Conservation (phyloP, 2,329 filamentous ascomycete genomes). For the Penicillium sp. region DNA sequence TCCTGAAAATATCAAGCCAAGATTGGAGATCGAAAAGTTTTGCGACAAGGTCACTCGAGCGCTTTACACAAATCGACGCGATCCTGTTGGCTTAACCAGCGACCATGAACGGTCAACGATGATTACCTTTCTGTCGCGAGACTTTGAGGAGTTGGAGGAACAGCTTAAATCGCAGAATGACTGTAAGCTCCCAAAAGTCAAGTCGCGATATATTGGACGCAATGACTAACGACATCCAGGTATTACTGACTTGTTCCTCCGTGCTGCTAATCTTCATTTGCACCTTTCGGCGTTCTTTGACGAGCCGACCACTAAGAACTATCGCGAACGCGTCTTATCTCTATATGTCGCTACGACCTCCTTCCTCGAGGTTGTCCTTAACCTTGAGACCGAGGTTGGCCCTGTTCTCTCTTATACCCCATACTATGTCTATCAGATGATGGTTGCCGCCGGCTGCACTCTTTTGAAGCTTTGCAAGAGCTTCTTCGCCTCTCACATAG, state of each 20-base stretch:
- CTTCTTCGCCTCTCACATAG: conserved; percentile 58
- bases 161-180: conserved; percentile 44
- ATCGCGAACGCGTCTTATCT: conserved; percentile 44
- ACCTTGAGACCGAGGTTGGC: conserved; percentile 43
- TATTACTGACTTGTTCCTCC: conserved; percentile 48
- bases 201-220: not conserved
- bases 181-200: conserved; percentile 26
- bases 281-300: conserved; percentile 51
- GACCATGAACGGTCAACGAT: conserved; percentile 45
- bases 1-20: conserved; percentile 50
- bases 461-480: conserved; percentile 65
- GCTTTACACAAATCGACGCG: conserved; percentile 55
- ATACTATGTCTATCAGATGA: conserved; percentile 66
- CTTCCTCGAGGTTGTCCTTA: conserved; percentile 48
- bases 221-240: conserved; percentile 20
- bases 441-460: conserved; percentile 62
- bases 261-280: conserved; percentile 47
- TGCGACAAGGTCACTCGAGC: conserved; percentile 56
- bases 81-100: conserved; percentile 51
- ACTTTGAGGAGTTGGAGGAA: conserved; percentile 53
- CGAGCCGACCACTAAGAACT: conserved; percentile 45
- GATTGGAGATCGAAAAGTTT: conserved; percentile 58
- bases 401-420: conserved; percentile 53
- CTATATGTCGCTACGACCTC: conserved; percentile 46
- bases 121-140: conserved; percentile 44